Evolutionary conservation across 2,329 filamentous ascomycete species (phyloP).

Genomic region (Trichoderma atroviride): DNA sequence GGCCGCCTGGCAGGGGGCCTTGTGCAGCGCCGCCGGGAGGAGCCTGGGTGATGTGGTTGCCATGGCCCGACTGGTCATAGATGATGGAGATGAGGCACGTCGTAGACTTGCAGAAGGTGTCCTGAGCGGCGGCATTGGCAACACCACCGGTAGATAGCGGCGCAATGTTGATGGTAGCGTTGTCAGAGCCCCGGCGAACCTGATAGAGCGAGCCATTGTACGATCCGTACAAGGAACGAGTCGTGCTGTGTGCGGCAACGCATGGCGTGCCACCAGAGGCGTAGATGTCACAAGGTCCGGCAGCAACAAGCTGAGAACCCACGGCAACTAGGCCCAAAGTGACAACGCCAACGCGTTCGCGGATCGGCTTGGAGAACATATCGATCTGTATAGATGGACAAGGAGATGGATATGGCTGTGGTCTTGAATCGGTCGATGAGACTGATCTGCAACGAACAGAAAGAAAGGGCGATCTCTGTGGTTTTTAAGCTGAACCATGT

Average conservation of each 20-base stretch:
- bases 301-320: background rate
- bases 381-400: background rate
- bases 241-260: constrained; percentile 14
- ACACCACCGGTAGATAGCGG: constrained; percentile 1
- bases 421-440: background rate
- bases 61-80: constrained; percentile 14
- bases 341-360: background rate
- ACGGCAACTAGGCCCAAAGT: background rate
- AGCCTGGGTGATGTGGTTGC: constrained; percentile 17
- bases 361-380: background rate
- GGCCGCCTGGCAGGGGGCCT: constrained; percentile 1
- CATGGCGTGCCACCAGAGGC: constrained; percentile 8
- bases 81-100: constrained; percentile 14
- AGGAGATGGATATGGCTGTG: background rate
- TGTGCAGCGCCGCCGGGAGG: background rate
- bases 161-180: background rate
- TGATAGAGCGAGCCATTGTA: constrained; percentile 12
- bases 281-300: constrained; percentile 11
- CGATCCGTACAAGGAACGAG: background rate
- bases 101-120: constrained; percentile 5
- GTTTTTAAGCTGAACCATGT: background rate
- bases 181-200: constrained; percentile 9
- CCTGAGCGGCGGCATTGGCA: constrained; percentile 11
- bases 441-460: background rate
- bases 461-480: background rate